Evolutionary conservation across 805 yeast species (phyloP), one percentile per base, ranked within the genome.

Genomic region (Metschnikowia peoriensis): DNA sequence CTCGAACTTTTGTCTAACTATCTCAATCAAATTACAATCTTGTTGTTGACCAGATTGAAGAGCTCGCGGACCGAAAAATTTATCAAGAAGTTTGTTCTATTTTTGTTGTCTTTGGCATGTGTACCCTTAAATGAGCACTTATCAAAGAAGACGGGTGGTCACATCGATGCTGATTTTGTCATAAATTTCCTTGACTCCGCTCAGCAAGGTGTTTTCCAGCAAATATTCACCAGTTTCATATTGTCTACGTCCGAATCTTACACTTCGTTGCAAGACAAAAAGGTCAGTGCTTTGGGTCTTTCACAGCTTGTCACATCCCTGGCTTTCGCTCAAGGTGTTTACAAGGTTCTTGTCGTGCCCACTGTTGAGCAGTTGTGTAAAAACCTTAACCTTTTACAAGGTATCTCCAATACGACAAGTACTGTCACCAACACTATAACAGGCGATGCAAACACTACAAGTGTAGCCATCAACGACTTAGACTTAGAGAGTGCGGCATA

Each of bases 51-150:
- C 58, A 80, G 97, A 60, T 76, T 96, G 60, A 93, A 91, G 63
- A 81, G 78, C 55, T 82, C 91, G 0, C 81, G 88, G 65, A 90
- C 97, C 2, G 97, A 90, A 50, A 86, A 86, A 66, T 93, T 80
- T 66, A 83, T 88, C 28, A 82, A 87, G 58, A 79, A 85, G 61
- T 80, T 93, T 54, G 79, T 87, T 15, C 72, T 85, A 2, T 88
- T 92, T 61, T 62, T 88, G 10, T 78, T 79, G 58, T 70, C 79
- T 44, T 56, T 86, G 14, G 70, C 86, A 7, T 78, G 85, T 15
- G 55, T 68, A 1, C 65, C 71, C 1, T 53, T 65, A 48, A 66
- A 66, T 50, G 59, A 54, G 7, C 51, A 47, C 11, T 50, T 63
- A 60, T 58, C 34, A 40, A 60, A 32, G 60, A 74, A 46, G 75